These are phyloP conservation scores for Cyamopsis tetragonoloba DNA, from an alignment of 306 rosid species.

Conservation along the genomic window DNA sequence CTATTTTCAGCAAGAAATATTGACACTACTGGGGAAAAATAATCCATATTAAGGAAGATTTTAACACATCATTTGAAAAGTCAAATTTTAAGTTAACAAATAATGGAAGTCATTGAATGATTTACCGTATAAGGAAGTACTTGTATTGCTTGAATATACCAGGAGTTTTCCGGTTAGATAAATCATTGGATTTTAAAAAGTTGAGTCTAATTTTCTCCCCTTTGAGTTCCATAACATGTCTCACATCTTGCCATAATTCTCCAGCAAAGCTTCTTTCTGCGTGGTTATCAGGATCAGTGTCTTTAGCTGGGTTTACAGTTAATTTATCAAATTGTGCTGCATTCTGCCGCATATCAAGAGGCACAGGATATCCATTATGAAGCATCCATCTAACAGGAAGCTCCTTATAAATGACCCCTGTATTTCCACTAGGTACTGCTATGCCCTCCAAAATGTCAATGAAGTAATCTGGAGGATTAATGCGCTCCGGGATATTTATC, in stretches of 20 bases:
- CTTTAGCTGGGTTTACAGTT: slow-evolving; percentile 26
- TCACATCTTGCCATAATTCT: slow-evolving; percentile 67
- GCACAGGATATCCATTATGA: slow-evolving; percentile 63
- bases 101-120: background rate
- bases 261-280: slow-evolving; percentile 57
- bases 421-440: slow-evolving; percentile 39
- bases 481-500: slow-evolving; percentile 58
- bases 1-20: background rate
- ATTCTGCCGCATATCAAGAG: slow-evolving; percentile 57
- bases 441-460: slow-evolving; percentile 85
- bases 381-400: slow-evolving; percentile 83
- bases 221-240: slow-evolving; percentile 40
- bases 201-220: slow-evolving; percentile 52
- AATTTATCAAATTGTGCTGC: slow-evolving; percentile 8
- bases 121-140: slow-evolving; percentile 72
- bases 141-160: slow-evolving; percentile 56
- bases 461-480: slow-evolving; percentile 78
- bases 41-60: background rate
- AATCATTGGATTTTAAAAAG: slow-evolving; percentile 56
- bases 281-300: slow-evolving; percentile 17
- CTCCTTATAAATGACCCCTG: slow-evolving; percentile 43
- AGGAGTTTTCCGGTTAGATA: slow-evolving; percentile 65
- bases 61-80: background rate
- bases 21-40: background rate
- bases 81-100: background rate